Conservation (phyloP, 1,284 basidiomycete genomes). For the Microbotryomycetes sp. region DNA sequence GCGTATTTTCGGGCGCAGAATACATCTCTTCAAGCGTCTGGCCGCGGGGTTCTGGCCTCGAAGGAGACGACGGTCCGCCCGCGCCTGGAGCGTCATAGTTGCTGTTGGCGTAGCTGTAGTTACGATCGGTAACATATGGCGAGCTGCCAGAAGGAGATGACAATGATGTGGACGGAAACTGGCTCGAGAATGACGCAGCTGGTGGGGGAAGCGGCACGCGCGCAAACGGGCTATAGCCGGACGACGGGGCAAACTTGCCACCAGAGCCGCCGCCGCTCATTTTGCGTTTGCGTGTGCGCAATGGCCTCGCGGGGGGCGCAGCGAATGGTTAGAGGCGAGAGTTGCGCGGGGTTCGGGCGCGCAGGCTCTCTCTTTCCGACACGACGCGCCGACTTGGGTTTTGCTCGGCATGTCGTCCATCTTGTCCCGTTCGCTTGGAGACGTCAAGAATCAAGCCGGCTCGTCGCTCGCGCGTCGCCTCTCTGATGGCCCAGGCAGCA, state of each 20-base stretch:
- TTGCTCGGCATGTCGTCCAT: not conserved
- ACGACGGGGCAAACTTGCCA: conserved; percentile 18
- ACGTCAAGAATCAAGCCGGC: not conserved
- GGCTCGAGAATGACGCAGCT: not conserved
- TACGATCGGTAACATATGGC: conserved; percentile 31
- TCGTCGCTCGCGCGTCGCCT: not conserved
- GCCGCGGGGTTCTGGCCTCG: conserved; percentile 5
- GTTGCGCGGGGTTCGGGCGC: too few relatives aligned
- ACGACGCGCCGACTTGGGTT: too few relatives aligned
- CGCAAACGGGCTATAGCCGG: conserved; percentile 26
- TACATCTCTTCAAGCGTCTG: conserved; percentile 34
- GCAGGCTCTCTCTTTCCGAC: too few relatives aligned
- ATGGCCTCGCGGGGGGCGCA: too few relatives aligned
- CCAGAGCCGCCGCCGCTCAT: too few relatives aligned
- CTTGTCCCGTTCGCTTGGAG: not conserved
- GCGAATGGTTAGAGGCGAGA: too few relatives aligned
- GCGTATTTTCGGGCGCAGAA: conserved; percentile 67
- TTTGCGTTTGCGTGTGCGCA: too few relatives aligned
- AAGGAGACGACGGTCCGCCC: conserved; percentile 1
- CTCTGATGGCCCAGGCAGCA: not conserved
- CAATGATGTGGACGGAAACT: conserved; percentile 14
- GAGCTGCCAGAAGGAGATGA: conserved; percentile 3
- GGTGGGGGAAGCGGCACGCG: conserved; percentile 16
- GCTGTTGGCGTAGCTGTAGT: not conserved
- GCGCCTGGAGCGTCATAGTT: not conserved